These are phyloP conservation scores for Plasmodium chabaudi DNA, from an alignment of 169 alveolate genomes.

Conservation along the genomic window DNA sequence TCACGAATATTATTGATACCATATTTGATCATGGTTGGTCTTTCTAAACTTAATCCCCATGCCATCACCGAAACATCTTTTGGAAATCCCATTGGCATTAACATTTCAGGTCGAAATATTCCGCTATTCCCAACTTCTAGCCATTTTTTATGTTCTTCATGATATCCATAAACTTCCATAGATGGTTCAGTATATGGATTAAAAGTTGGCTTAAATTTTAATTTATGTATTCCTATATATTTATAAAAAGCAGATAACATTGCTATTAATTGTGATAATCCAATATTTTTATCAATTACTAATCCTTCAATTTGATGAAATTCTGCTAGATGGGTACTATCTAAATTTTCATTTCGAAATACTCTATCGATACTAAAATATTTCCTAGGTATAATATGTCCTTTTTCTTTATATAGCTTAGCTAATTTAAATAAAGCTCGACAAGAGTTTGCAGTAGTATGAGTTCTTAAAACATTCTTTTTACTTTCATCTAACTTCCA, in stretches of 20 bases:
- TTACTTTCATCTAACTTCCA: constrained; percentile 94
- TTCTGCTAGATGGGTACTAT: constrained; percentile 99
- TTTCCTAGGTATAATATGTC: constrained; percentile 91
- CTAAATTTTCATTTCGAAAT: constrained; percentile 99
- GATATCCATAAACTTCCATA: constrained; percentile 99
- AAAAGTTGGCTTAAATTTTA: constrained; percentile 99
- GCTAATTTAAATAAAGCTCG: constrained; percentile 95
- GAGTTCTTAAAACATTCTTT: constrained; percentile 95
- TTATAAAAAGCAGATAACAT: constrained; percentile 92
- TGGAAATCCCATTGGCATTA: constrained; percentile 99
- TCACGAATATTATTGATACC: constrained; percentile 97
- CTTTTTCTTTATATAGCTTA: constrained; percentile 88
- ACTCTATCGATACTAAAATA: constrained; percentile 99
- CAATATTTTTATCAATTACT: constrained; percentile 93
- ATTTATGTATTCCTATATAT: constrained; percentile 92
- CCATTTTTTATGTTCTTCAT: constrained; percentile 96
- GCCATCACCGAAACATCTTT: constrained; percentile 97
- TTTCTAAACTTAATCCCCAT: constrained; percentile 99
- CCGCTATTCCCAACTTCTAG: constrained; percentile 99
- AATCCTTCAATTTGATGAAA: constrained; percentile 98
- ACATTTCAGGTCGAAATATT: constrained; percentile 99
- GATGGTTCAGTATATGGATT: constrained; percentile 99
- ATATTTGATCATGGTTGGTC: constrained; percentile 99
- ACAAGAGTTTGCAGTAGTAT: constrained; percentile 99
- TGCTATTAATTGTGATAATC: constrained; percentile 94